Evolutionary conservation across 2,329 filamentous ascomycete species (phyloP), one percentile per base, ranked within the genome.

Genomic region (Amauroascus verrucosus): DNA sequence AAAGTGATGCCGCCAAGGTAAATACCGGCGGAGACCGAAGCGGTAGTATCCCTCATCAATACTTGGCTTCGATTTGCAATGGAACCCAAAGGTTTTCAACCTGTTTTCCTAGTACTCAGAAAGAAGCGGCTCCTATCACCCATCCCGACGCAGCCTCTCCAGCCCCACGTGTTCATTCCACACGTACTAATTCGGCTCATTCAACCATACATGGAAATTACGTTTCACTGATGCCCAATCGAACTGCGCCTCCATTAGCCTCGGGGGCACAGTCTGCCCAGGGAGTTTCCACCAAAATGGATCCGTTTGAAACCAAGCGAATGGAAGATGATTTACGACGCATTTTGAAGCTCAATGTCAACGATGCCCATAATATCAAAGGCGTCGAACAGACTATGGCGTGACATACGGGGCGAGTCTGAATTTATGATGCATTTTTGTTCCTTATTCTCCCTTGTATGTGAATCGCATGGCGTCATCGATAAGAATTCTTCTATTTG

Each of bases 301-400:
- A 63, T 41, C 59, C 65, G 24, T 45, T 65, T 24, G 72, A 72
- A 55, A 70, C 70, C 3, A 71, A 71, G 59, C 65, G 70, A 51
- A 72, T 75, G 61, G 73, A 75, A 58, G 72, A 75, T 61, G 72
- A 75, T 62, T 60, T 76, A 51, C 69, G 72, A 28, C 66, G 72
- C 28, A 72, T 75, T 30, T 58, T 76, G 62, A 75, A 75, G 54
- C 63, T 76, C 51, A 67, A 70, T 60, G 62, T 63, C 37, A 58
- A 61, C 30, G 53, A 63, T 22, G 60, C 62, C 20, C 60, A 68
- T 48, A 58, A 62, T 35, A 55, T 63, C 3, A 64, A 58, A 50
- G 62, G 63, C 20, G 61, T 69, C 20, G 67, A 67, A 44, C 70
- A 67, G 54, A 66, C 64, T 32, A 61, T 63, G 35, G 64, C 65